Evolutionary conservation across 2,329 filamentous ascomycete species (phyloP), one percentile per base, ranked within the genome.

Genomic region (Botrytis elliptica): DNA sequence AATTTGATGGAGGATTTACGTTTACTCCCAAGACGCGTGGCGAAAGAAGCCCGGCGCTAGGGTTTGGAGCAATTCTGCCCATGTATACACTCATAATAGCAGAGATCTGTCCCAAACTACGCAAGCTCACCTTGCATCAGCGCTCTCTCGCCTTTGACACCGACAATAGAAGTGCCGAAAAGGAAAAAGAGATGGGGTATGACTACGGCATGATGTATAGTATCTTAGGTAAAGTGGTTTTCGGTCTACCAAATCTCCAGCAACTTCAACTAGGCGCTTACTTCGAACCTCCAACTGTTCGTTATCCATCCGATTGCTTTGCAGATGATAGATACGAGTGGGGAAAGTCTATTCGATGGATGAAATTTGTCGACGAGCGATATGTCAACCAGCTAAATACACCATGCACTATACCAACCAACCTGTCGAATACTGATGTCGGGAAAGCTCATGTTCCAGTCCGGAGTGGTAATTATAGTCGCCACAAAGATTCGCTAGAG

Each of bases 41-140:
- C n/a, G 12, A 16, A 55, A 18, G 14, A 25, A 38, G n/a, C 36
- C 1, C 20, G 20, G 2, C 12, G 22, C 33, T 62, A 5, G 59
- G 59, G 20, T n/a, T 40, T 38, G 59, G 59, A 36, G 20, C 33
- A 38, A 62, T 40, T 12, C 6, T 62, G 36, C 59, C 59, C 4
- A 62, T 7, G 20, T 62, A 62, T 25, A 38, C 59, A 20, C 20
- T 62, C 18, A 62, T 62, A 22, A 25, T 66, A 16, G 44, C 33
- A 42, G 25, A 57, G n/a, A 10, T 40, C 14, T 69, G 46, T 42
- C 66, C 66, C 7, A 42, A 1, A 3, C 9, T 69, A 40, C 20
- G 25, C 12, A 69, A 69, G 49, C 49, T 69, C 25, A 57, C 66
- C 40, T 49, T 69, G 40, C 46, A 69, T 14, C 64, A 66, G 22